Base-by-base conservation (phyloP, 2,329 filamentous ascomycete species). In the Madurella fahalii region DNA sequence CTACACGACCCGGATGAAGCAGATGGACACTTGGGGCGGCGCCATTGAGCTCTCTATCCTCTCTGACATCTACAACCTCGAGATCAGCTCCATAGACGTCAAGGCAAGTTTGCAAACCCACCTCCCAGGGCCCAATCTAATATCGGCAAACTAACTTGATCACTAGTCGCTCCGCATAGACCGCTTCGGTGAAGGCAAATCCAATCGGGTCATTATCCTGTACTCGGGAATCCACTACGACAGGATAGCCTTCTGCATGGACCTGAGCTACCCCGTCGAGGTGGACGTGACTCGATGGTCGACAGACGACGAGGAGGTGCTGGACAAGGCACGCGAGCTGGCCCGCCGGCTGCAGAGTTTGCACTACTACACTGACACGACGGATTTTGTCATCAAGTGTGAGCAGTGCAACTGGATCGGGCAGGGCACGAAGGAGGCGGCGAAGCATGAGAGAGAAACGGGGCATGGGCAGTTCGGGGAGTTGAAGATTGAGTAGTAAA, bases 161-260 rank as follows among this genome's bases (percentile, higher is more conserved):
- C 25, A 25, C 34, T 52, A 63, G 65, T 65, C 65, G 30, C 65
- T 68, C 20, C 67, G 69, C 4, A 76, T 90, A 5, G 86, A 90
- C 64, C 81, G 81, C 5, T 95, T 93, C 72, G 95, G 95, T 61
- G 89, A 94, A 66, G 83, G 84, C 1, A 81, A 82, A 50, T 69
- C 74, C 34, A 81, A 79, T 40, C 80, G 90, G 7, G 92, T 89
- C 65, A 84, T 96, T 25, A 75, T 96, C 20, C 85, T 96, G 0
- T 96, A 96, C 71, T 93, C 88, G 0, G 91, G 91, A 2, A 94
- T 96, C 48, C 92, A 96, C 69, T 96, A 96, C 72, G 93, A 96
- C 70, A 86, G 89, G 7, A 86, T 96, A 56, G 90, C 89, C 1
- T 83, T 95, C 61, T 85, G 84, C 16, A 77, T 75, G 43, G 77